Base-by-base conservation (phyloP, 306 rosid species). In the Crataegus laevigata region DNA sequence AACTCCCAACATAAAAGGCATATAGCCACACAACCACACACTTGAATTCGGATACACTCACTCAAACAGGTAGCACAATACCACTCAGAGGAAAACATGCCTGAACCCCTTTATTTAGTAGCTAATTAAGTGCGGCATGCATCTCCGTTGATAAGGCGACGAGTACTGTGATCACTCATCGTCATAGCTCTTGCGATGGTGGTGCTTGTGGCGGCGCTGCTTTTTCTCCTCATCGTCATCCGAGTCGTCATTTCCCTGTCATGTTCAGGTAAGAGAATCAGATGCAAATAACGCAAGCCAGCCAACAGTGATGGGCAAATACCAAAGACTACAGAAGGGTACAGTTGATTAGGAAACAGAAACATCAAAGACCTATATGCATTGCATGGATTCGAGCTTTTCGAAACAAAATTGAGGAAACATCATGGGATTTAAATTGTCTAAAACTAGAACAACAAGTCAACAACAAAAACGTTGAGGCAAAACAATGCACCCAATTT, bases 181-280 rank as follows among this genome's bases (percentile, higher is more conserved):
- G 68, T 86, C 94, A 12, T 87, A 79, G 78, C 70, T 88, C 87
- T 82, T 76, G 88, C 73, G 96, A 68, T 79, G 81, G 76, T 84
- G 96, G 84, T 87, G 93, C 84, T 83, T 85, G 80, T 80, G 4
- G 66, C 69, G 89, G 63, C 78, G 77, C 73, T 77, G 87, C 85
- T 82, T 90, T 78, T 79, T 86, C 81, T 76, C 84, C 8, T 84
- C 96, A 36, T 88, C 96, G 1, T 89, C 93, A 66, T 84, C 93
- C 1, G 84, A 76, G 74, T 68, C 74, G 3, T 86, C 92, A 13
- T 80, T 80, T 47, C 93, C 92, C 93, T 87, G 88, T 58, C 54
- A 72, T 30, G 28, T 40, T 32, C 73, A 58, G 24, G 66, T 40
- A 72, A 55, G 59, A 69, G 69, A 47, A 77, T 68, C 24, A 69